Percentiles rank a stretch among this genome's conserved stretches.
phyloP scores from a whole-genome alignment of 306 rosid genomes.

The Rosa rugosa region DNA sequence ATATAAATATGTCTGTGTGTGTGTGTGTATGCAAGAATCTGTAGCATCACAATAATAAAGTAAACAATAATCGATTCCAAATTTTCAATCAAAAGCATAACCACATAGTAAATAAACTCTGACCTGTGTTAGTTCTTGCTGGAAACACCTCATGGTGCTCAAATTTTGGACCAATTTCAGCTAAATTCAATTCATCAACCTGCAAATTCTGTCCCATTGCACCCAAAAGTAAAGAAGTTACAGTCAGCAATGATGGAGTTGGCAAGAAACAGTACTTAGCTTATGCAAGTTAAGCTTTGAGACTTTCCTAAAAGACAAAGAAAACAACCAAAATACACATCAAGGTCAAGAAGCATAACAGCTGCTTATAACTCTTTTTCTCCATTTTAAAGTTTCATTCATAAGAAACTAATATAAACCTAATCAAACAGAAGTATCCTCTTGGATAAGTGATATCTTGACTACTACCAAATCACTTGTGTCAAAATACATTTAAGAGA shows the following conservation, averaged over 20 bases:
- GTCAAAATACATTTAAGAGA: not conserved
- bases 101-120: constrained; percentile 17
- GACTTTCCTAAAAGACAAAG: not conserved
- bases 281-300: not conserved
- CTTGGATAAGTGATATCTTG: not conserved
- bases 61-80: not conserved
- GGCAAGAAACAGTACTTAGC: not conserved
- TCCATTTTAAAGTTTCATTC: not conserved
- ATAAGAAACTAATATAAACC: not conserved
- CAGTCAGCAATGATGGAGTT: constrained; percentile 4
- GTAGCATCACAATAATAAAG: not conserved
- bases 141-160: constrained; percentile 90
- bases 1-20: not conserved
- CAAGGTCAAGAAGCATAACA: not conserved
- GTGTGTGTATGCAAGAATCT: not conserved
- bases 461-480: constrained; percentile 3
- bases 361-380: not conserved
- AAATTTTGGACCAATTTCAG: constrained; percentile 89
- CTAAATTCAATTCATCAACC: constrained; percentile 79
- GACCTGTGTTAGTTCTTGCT: constrained; percentile 93
- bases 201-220: constrained; percentile 59
- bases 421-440: not conserved
- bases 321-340: not conserved
- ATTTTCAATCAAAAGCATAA: constrained; percentile 1
- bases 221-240: constrained; percentile 15